A percentile compares a stretch with the other conserved stretches of the same genome.
phyloP scores from a whole-genome alignment of 768 basidiomycete genomes.

The Rhizopogon salebrosus region DNA sequence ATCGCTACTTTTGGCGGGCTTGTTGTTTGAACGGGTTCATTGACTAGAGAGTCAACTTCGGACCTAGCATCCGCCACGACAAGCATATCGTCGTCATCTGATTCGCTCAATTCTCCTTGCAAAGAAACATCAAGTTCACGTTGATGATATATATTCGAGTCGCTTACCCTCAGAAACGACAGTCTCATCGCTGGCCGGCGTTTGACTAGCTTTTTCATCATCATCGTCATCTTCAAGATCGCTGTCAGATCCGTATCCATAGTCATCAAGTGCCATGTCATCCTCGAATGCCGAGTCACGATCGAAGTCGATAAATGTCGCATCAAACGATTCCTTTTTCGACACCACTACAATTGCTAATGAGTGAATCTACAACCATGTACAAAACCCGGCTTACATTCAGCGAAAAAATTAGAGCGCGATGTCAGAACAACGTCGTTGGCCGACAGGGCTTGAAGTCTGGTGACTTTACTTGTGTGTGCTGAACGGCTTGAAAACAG shows the following conservation, averaged over 20 bases:
- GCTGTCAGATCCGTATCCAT: constrained; percentile 30
- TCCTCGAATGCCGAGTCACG: constrained; percentile 6
- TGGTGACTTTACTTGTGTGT: constrained; percentile 4
- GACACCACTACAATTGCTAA: constrained; percentile 10
- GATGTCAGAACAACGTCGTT: constrained; percentile 22
- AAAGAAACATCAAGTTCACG: not conserved
- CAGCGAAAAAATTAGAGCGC: constrained; percentile 24
- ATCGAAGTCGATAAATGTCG: constrained; percentile 12
- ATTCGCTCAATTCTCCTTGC: constrained; percentile 8
- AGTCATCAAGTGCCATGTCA: constrained; percentile 11
- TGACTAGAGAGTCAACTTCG: constrained; percentile 2
- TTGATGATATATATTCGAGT: not conserved
- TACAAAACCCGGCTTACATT: constrained; percentile 10
- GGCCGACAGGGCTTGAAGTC: constrained; percentile 20
- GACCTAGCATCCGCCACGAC: constrained; percentile 5
- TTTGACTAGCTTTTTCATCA: not conserved
- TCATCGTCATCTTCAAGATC: constrained; percentile 27
- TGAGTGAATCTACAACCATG: not conserved
- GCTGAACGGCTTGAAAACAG: constrained; percentile 19
- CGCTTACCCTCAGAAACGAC: not conserved
- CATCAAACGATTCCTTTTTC: constrained; percentile 6
- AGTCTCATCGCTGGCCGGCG: not conserved
- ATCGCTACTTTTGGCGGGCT: not conserved
- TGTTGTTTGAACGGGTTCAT: not conserved
- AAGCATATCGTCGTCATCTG: not conserved